Conservation (phyloP, 257 asterid genomes). For the Ligustrum vulgare region DNA sequence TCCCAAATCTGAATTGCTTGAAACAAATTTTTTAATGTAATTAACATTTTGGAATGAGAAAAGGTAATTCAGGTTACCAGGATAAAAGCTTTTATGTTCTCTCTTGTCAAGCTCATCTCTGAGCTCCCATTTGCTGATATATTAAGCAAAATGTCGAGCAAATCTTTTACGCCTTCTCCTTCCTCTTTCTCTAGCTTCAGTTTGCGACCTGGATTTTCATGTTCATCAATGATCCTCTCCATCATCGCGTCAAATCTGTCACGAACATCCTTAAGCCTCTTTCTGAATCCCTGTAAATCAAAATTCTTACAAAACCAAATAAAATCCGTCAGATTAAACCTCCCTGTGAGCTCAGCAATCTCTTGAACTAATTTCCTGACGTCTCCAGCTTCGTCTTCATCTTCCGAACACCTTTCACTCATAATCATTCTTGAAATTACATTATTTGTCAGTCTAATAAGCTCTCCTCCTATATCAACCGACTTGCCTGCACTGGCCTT, state of each 20-base stretch:
- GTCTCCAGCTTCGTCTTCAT: conserved; percentile 48
- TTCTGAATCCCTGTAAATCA: conserved; percentile 70
- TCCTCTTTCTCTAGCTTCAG: conserved; percentile 15
- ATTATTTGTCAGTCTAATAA: conserved; percentile 51
- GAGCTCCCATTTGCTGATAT: conserved; percentile 53
- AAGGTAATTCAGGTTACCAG: conserved; percentile 19
- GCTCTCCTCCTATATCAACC: conserved; percentile 63
- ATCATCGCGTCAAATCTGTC: conserved; percentile 56
- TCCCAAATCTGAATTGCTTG: too few relatives aligned
- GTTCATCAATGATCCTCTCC: conserved; percentile 64
- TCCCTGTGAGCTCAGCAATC: conserved; percentile 52
- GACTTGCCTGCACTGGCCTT: conserved; percentile 36
- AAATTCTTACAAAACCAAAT: conserved; percentile 68
- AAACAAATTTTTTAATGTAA: too few relatives aligned
- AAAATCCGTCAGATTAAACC: conserved; percentile 59
- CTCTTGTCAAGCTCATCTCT: conserved; percentile 48
- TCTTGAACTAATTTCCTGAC: conserved; percentile 57
- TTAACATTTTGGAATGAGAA: background rate
- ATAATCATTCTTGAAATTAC: conserved; percentile 67
- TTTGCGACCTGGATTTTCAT: conserved; percentile 36
- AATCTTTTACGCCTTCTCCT: conserved; percentile 40
- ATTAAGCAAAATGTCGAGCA: conserved; percentile 65
- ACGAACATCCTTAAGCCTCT: conserved; percentile 44
- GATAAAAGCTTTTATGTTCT: conserved; percentile 72
- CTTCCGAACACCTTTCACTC: conserved; percentile 59